A percentile compares a stretch with the other conserved stretches of the same genome.
Conservation (phyloP, 2,329 filamentous ascomycete genomes). For the Ceratocystis destructans region DNA sequence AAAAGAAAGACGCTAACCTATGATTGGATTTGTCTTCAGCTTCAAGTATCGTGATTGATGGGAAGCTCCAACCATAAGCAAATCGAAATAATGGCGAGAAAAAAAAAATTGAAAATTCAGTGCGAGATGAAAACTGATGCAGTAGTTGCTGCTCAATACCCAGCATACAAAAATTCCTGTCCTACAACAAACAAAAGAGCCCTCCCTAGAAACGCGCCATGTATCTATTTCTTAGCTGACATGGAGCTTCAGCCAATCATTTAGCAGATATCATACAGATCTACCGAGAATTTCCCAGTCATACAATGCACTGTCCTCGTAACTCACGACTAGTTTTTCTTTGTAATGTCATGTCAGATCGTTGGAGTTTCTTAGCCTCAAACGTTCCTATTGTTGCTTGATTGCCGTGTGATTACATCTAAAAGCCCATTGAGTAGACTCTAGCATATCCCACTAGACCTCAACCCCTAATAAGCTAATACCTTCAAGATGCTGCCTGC, state of each 20-base stretch:
- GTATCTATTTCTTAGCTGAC: not conserved
- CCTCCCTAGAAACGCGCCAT: not conserved
- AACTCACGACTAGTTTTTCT: no score
- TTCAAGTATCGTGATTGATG: not conserved
- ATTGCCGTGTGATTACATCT: not conserved
- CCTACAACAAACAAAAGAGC: constrained; percentile 6
- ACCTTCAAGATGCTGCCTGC: not conserved
- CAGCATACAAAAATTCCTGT: not conserved
- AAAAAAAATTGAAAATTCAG: not conserved
- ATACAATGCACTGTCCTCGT: not conserved
- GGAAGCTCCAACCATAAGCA: not conserved
- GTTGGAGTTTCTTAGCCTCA: not conserved
- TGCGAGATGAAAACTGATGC: not conserved
- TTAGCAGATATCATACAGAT: not conserved
- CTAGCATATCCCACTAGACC: not conserved
- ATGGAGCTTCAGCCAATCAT: not conserved
- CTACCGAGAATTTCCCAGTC: not conserved
- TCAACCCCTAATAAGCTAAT: not conserved
- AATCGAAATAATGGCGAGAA: not conserved
- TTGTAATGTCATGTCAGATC: not conserved
- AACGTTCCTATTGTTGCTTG: not conserved
- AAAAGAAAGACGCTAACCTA: not conserved
- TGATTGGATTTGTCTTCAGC: not conserved
- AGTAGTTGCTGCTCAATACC: not conserved
- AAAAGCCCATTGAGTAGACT: no score